A percentile compares a stretch with the other conserved stretches of the same genome.
phyloP scores from a whole-genome alignment of 1,284 basidiomycete species.

The Cutaneotrichosporon cavernicola region DNA sequence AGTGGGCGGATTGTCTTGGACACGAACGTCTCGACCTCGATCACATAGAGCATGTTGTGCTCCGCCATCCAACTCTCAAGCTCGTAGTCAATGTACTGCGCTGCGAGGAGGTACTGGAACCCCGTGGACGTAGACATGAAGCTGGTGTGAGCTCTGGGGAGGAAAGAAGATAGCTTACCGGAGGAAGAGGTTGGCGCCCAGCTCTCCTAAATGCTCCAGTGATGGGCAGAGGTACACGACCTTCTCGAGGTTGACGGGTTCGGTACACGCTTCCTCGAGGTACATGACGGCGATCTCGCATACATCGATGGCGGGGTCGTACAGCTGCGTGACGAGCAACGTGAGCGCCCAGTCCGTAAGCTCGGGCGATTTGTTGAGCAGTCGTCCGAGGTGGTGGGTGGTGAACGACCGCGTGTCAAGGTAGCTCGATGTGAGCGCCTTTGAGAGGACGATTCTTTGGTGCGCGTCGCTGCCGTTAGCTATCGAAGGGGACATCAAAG shows the following conservation, averaged over 20 bases:
- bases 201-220: conserved; percentile 89
- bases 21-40: conserved; percentile 52
- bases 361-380: conserved; percentile 58
- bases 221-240: conserved; percentile 94
- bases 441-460: conserved; percentile 83
- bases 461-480: conserved; percentile 72
- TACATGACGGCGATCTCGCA: conserved; percentile 84
- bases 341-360: conserved; percentile 78
- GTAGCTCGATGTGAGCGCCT: conserved; percentile 88
- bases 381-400: conserved; percentile 79
- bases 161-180: conserved; percentile 60
- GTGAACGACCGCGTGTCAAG: conserved; percentile 84
- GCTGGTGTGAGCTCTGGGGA: conserved; percentile 9
- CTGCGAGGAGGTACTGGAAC: conserved; percentile 85
- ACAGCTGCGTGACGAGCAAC: conserved; percentile 89
- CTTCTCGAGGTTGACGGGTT: conserved; percentile 75
- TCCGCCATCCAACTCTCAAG: conserved; percentile 91
- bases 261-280: conserved; percentile 84
- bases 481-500: not conserved
- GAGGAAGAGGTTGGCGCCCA: conserved; percentile 81
- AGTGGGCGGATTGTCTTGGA: conserved; percentile 48
- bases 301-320: conserved; percentile 86
- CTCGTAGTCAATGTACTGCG: conserved; percentile 88
- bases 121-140: conserved; percentile 94
- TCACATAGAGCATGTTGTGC: conserved; percentile 51